These are phyloP conservation scores for Rhynchosporium secalis DNA, from an alignment of 2,329 filamentous ascomycete genomes.

Conservation along the genomic window DNA sequence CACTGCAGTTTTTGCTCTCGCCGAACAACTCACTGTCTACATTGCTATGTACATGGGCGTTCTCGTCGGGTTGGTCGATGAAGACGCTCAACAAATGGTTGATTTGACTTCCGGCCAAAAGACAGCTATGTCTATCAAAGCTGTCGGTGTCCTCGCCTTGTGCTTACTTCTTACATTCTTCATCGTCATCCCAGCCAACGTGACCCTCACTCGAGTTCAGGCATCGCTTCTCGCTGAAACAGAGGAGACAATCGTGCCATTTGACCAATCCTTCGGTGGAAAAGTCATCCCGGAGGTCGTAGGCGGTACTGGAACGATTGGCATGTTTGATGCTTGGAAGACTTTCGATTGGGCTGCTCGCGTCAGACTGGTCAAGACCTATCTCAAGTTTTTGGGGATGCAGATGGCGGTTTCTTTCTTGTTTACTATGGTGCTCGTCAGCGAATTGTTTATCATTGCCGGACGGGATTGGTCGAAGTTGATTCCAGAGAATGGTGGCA, in stretches of 20 bases:
- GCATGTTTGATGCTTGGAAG: slow-evolving; percentile 75
- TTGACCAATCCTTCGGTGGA: slow-evolving; percentile 83
- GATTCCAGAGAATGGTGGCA: slow-evolving; percentile 21
- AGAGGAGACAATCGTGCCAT: slow-evolving; percentile 81
- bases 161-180: slow-evolving; percentile 56
- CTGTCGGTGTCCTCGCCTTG: slow-evolving; percentile 47
- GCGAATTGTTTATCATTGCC: slow-evolving; percentile 53
- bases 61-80: slow-evolving; percentile 41
- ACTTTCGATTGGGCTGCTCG: slow-evolving; percentile 74
- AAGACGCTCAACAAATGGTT: slow-evolving; percentile 25
- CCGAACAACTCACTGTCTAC: slow-evolving; percentile 51
- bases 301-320: slow-evolving; percentile 69
- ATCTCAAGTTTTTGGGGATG: slow-evolving; percentile 68
- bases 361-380: slow-evolving; percentile 71
- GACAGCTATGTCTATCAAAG: slow-evolving; percentile 47
- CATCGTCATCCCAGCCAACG: slow-evolving; percentile 72
- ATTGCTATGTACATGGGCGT: slow-evolving; percentile 50
- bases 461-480: slow-evolving; percentile 36
- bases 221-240: slow-evolving; percentile 82
- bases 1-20: slow-evolving; percentile 61
- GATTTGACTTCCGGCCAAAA: slow-evolving; percentile 40
- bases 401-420: slow-evolving; percentile 49
- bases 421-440: slow-evolving; percentile 51
- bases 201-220: slow-evolving; percentile 79
- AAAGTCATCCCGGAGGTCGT: slow-evolving; percentile 73